Conservation (phyloP, 2,329 filamentous ascomycete species). For the Penicillium palitans region DNA sequence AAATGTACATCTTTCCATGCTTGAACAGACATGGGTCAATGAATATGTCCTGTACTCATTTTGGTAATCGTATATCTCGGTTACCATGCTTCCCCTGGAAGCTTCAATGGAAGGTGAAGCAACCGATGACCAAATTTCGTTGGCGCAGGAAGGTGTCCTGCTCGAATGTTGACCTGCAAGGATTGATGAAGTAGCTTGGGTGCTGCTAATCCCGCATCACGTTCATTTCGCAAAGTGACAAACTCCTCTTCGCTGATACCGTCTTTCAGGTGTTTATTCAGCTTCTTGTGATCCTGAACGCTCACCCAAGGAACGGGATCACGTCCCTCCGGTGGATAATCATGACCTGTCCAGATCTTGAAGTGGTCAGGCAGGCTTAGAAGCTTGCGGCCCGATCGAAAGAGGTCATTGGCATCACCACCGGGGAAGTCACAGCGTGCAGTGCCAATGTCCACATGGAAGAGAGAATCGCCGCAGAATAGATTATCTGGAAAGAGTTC, state of each 20-base stretch:
- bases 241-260: constrained; percentile 48
- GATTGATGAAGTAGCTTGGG: constrained; percentile 54
- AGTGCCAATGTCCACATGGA: constrained; percentile 54
- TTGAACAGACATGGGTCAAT: not conserved
- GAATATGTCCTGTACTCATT: not conserved
- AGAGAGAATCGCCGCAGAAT: constrained; percentile 57
- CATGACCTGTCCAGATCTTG: constrained; percentile 57
- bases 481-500: constrained; percentile 42
- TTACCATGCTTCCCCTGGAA: constrained; percentile 27
- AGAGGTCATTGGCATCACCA: constrained; percentile 50
- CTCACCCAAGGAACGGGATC: constrained; percentile 46
- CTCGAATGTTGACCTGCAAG: constrained; percentile 56
- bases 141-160: constrained; percentile 44
- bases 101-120: constrained; percentile 35
- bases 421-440: constrained; percentile 59
- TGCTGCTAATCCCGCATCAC: constrained; percentile 47
- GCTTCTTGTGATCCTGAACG: constrained; percentile 48
- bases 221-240: constrained; percentile 44
- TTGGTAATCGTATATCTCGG: not conserved
- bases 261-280: constrained; percentile 53
- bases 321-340: constrained; percentile 50
- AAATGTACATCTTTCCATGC: not conserved
- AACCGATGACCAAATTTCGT: constrained; percentile 28
- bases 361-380: constrained; percentile 47
- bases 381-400: constrained; percentile 46